These are phyloP conservation scores for Batkoa obscura DNA, from an alignment of 371 early-diverging fungal genomes.

Conservation along the genomic window DNA sequence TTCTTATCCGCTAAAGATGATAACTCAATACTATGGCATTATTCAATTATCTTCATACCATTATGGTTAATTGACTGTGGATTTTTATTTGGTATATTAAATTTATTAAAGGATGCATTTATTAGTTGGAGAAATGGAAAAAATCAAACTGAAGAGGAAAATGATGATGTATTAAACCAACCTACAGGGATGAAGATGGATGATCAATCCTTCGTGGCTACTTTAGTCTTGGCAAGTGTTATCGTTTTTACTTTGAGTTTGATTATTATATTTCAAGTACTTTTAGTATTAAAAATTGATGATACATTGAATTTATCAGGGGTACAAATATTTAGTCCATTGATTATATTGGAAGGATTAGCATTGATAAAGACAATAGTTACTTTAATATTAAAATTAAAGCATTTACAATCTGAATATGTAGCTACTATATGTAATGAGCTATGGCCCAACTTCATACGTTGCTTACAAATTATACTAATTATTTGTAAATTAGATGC, in stretches of 20 bases:
- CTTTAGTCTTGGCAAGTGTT: conserved; percentile 5
- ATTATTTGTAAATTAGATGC: conserved; percentile 37
- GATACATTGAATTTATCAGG: conserved; percentile 24
- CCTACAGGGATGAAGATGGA: neutral
- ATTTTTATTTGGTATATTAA: conserved; percentile 10
- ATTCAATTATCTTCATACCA: conserved; percentile 55
- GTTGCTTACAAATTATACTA: conserved; percentile 31
- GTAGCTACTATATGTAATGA: too few species aligned
- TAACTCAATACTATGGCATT: conserved; percentile 39
- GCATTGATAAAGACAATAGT: conserved; percentile 17
- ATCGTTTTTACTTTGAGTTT: conserved; percentile 13
- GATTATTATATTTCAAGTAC: conserved; percentile 24
- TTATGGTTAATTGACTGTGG: conserved; percentile 47
- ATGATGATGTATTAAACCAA: conserved; percentile 17
- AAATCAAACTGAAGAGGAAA: neutral
- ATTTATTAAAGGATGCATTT: conserved; percentile 7
- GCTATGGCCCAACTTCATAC: conserved; percentile 30
- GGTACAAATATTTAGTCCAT: conserved; percentile 44
- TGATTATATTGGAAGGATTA: conserved; percentile 37
- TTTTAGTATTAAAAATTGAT: conserved; percentile 28
- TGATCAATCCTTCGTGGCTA: neutral
- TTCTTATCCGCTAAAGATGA: conserved; percentile 62
- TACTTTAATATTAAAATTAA: conserved; percentile 6
- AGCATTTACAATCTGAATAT: too few species aligned
- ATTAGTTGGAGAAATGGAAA: neutral